phyloP scores from a whole-genome alignment of 768 basidiomycete species.

The Trametes cubensis region DNA sequence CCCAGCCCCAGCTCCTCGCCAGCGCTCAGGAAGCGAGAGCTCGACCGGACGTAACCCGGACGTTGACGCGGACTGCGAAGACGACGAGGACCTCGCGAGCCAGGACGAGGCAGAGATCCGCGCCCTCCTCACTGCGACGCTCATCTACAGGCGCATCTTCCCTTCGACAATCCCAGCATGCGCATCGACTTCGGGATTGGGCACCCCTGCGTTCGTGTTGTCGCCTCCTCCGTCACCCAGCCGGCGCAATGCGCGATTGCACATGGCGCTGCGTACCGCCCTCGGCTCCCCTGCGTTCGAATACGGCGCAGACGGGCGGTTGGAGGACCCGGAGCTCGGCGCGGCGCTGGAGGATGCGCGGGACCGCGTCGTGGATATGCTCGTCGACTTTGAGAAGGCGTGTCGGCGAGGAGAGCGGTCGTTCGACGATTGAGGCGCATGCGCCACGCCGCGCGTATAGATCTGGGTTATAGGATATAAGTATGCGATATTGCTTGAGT shows the following conservation, averaged over 20 bases:
- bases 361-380: slow-evolving; percentile 75
- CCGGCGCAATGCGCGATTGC: slow-evolving; percentile 43
- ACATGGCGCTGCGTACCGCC: slow-evolving; percentile 51
- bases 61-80: slow-evolving; percentile 34
- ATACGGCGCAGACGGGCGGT: slow-evolving; percentile 34
- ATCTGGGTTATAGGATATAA: neutral
- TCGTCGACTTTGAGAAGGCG: slow-evolving; percentile 43
- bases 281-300: slow-evolving; percentile 59
- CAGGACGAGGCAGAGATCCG: slow-evolving; percentile 50
- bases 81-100: slow-evolving; percentile 32
- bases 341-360: slow-evolving; percentile 69
- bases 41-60: slow-evolving; percentile 12
- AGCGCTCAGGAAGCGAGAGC: neutral
- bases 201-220: slow-evolving; percentile 42
- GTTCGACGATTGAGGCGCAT: slow-evolving; percentile 5
- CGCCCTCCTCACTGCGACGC: slow-evolving; percentile 58
- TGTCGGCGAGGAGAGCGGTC: slow-evolving; percentile 26
- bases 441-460: neutral
- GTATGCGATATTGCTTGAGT: neutral
- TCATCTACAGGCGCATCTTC: slow-evolving; percentile 67
- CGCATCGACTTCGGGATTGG: slow-evolving; percentile 27
- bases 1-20: neutral
- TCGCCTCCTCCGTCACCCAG: slow-evolving; percentile 65
- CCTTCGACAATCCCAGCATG: slow-evolving; percentile 35
- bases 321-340: slow-evolving; percentile 45